Base-by-base conservation (phyloP, 2,329 filamentous ascomycete genomes). In the Colletotrichum echinochloae region DNA sequence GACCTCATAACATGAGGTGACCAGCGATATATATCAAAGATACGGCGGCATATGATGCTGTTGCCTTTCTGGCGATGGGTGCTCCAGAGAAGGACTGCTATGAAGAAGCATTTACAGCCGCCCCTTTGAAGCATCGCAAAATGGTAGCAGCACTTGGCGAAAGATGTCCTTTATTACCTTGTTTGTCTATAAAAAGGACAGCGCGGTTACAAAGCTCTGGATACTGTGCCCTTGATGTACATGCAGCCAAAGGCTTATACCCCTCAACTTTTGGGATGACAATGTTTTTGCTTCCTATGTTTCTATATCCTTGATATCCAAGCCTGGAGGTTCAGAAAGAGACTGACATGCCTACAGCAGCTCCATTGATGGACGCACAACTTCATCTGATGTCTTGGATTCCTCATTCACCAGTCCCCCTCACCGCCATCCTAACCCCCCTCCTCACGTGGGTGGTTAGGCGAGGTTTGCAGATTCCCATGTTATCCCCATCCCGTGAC, bases 341-440 rank as follows among this genome's bases (percentile, higher is more conserved):
- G 9, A 0, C 9, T 28, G 26, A 0, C 14, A 23, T 6, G 3
- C 16, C 9, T 18, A 5, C 6, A 11, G 2, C 11, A 9, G n/a
- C n/a, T 35, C 48, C 23, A 30, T 18, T 11, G 8, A 8, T 14
- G 7, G 11, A 2, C 23, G 6, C 4, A 12, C 1, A 30, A 23
- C 3, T 28, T 12, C 23, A 26, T n/a, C 5, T 23, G 35, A 26
- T 30, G 6, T 28, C 46, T 28, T 35, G 26, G 8, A n/a, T 11
- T 18, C 12, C 2, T 26, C 33, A 46, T n/a, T 37, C 23, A 28
- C 16, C 6, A 18, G 44, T 26, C 18, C 20, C n/a, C n/a, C n/a
- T n/a, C n/a, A n/a, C n/a, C 12, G 16, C 16, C 48, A 39, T 52
- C 60, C 16, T 23, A 52, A 62, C 18, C 23, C 7, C 23, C 23